phyloP scores from a whole-genome alignment of 1,139 yeast species.

The Pneumocystis oryctolagi region DNA sequence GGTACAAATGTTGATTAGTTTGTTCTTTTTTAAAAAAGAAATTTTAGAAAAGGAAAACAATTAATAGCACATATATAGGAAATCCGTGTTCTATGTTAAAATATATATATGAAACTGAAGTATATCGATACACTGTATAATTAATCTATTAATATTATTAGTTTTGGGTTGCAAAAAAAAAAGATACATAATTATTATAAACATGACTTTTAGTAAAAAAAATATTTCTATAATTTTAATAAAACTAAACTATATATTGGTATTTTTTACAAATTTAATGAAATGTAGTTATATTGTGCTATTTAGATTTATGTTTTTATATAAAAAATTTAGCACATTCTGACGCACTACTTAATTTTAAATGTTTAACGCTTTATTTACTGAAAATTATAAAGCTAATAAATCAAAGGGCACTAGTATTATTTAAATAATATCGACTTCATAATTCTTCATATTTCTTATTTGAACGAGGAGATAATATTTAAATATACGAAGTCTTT shows the following conservation, averaged over 20 bases:
- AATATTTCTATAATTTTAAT: constrained; percentile 5
- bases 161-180: constrained; percentile 39
- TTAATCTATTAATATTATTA: constrained; percentile 22
- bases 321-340: not conserved
- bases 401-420: not conserved
- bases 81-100: constrained; percentile 42
- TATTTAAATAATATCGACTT: not conserved
- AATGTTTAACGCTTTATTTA: not conserved
- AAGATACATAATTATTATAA: not conserved
- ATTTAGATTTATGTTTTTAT: not conserved
- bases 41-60: constrained; percentile 20
- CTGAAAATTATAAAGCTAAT: not conserved
- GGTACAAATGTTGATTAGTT: constrained; percentile 22
- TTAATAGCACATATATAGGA: constrained; percentile 42
- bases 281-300: not conserved
- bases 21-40: not conserved
- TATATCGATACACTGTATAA: not conserved
- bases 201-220: not conserved
- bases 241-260: not conserved
- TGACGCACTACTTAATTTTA: not conserved
- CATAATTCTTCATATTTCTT: not conserved
- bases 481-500: not conserved
- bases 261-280: not conserved
- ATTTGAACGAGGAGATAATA: not conserved
- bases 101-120: constrained; percentile 40